A percentile compares a stretch with the other conserved stretches of the same genome.
These are phyloP conservation scores for Talaromyces sp. DNA, from an alignment of 2,329 filamentous ascomycete genomes.

Conservation along the genomic window DNA sequence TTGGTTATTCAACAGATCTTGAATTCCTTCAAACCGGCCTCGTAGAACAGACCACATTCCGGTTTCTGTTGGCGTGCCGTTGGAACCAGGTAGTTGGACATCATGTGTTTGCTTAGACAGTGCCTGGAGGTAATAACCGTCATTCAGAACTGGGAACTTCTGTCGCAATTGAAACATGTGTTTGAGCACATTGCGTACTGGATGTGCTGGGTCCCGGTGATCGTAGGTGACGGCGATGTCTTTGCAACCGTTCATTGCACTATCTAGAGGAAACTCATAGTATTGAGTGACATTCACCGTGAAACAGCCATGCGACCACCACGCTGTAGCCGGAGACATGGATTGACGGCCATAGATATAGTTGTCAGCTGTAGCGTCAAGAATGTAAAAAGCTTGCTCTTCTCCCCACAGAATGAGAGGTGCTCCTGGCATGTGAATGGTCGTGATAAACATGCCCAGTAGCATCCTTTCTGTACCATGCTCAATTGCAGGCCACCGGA, in stretches of 20 bases:
- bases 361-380: slow-evolving; percentile 60
- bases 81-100: slow-evolving; percentile 48
- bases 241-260: slow-evolving; percentile 50
- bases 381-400: slow-evolving; percentile 59
- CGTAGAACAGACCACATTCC: slow-evolving; percentile 58
- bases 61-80: slow-evolving; percentile 49
- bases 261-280: slow-evolving; percentile 52
- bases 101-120: slow-evolving; percentile 53
- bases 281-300: slow-evolving; percentile 52
- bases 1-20: slow-evolving; percentile 48
- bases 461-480: slow-evolving; percentile 55
- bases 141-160: slow-evolving; percentile 54
- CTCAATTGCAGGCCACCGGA: slow-evolving; percentile 57
- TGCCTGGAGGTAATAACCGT: slow-evolving; percentile 52
- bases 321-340: slow-evolving; percentile 57
- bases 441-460: slow-evolving; percentile 54
- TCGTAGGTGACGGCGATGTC: slow-evolving; percentile 55
- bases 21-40: slow-evolving; percentile 44
- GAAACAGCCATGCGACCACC: slow-evolving; percentile 63
- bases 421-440: slow-evolving; percentile 56
- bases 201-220: slow-evolving; percentile 58
- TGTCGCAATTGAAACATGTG: slow-evolving; percentile 57
- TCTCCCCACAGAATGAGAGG: slow-evolving; percentile 59
- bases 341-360: slow-evolving; percentile 62
- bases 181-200: slow-evolving; percentile 57